Evolutionary conservation across 2,329 filamentous ascomycete genomes (phyloP).

Genomic region (Diatrype stigma): DNA sequence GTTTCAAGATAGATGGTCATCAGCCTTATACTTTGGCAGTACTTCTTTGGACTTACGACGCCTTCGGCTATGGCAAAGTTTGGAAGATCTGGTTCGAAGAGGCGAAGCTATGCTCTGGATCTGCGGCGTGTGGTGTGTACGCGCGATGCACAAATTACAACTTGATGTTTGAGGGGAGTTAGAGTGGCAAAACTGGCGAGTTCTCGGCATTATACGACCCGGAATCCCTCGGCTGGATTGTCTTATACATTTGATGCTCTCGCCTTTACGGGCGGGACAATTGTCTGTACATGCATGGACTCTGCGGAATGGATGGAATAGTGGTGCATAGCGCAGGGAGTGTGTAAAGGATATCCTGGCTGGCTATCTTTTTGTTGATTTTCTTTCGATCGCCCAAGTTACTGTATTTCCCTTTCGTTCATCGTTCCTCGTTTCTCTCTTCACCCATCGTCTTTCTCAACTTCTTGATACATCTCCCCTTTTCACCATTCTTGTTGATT

Average conservation of each 20-base stretch:
- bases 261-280: slow-evolving; percentile 23
- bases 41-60: slow-evolving; percentile 36
- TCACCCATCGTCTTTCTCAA: slow-evolving; percentile 12
- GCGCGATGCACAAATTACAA: slow-evolving; percentile 17
- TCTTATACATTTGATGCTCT: slow-evolving; percentile 26
- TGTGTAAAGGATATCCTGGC: slow-evolving; percentile 29
- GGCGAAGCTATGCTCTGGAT: slow-evolving; percentile 26
- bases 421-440: slow-evolving; percentile 13
- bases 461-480: slow-evolving; percentile 14
- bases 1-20: slow-evolving; percentile 37
- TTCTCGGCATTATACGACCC: slow-evolving; percentile 19
- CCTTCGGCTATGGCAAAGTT: slow-evolving; percentile 35
- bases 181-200: slow-evolving; percentile 35
- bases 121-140: slow-evolving; percentile 24
- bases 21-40: slow-evolving; percentile 36
- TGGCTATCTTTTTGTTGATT: slow-evolving; percentile 24
- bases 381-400: slow-evolving; percentile 19
- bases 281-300: slow-evolving; percentile 23
- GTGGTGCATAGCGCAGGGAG: slow-evolving; percentile 33
- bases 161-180: slow-evolving; percentile 34
- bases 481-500: slow-evolving; percentile 13
- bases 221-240: slow-evolving; percentile 18
- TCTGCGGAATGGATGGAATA: slow-evolving; percentile 27
- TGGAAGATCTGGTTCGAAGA: slow-evolving; percentile 39
- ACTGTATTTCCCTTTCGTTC: slow-evolving; percentile 22